Evolutionary conservation across 805 yeast species (phyloP).

Genomic region (Wickerhamomyces xylosicus): DNA sequence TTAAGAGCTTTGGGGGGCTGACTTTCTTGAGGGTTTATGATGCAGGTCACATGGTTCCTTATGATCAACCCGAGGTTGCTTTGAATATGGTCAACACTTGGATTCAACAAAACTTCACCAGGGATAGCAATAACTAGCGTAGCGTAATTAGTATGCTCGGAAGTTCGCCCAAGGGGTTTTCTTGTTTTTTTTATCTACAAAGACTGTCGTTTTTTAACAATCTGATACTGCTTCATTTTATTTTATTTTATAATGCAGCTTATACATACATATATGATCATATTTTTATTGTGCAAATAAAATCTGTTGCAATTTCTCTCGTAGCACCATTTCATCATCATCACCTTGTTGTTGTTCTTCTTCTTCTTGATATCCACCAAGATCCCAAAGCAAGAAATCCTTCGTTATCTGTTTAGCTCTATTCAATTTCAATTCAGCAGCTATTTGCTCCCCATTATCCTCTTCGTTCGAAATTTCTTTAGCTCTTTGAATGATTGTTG

Average conservation of each 20-base stretch:
- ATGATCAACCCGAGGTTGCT: conserved; percentile 70
- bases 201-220: too few species aligned
- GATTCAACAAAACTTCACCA: conserved; percentile 39
- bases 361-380: conserved; percentile 2
- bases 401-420: conserved; percentile 9
- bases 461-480: conserved; percentile 15
- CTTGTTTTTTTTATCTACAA: too few species aligned
- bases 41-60: conserved; percentile 93
- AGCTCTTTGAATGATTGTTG: conserved; percentile 23
- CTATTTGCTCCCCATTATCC: background rate
- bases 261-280: too few species aligned
- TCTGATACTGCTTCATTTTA: too few species aligned
- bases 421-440: background rate
- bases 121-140: too few species aligned
- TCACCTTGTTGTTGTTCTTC: background rate
- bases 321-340: background rate
- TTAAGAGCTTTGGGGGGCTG: conserved; percentile 59
- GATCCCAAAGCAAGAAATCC: conserved; percentile 14
- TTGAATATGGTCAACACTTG: conserved; percentile 66
- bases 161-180: too few species aligned
- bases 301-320: background rate
- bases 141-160: too few species aligned
- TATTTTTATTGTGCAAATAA: too few species aligned
- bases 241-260: too few species aligned
- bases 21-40: conserved; percentile 69